Percentiles rank a stretch among this genome's conserved stretches.
Conservation (phyloP, 306 rosid species). For the Trifolium dubium region DNA sequence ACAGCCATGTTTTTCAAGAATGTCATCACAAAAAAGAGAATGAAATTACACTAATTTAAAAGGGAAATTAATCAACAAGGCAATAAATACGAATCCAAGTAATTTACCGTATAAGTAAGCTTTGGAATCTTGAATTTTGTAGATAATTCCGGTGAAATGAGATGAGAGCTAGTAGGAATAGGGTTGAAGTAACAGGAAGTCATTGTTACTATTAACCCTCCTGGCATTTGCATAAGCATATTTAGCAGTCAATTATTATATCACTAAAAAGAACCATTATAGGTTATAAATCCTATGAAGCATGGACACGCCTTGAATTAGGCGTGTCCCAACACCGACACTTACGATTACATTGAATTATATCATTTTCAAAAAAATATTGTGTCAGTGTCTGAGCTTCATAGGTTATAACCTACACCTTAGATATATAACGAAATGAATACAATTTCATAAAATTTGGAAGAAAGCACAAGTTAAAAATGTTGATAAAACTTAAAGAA, state of each 20-base stretch:
- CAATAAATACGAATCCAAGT: conserved; percentile 29
- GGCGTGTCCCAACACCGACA: no score
- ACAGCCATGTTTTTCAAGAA: conserved; percentile 8
- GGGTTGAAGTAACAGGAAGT: conserved; percentile 55
- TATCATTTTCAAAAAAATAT: no score
- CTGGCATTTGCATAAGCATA: conserved; percentile 42
- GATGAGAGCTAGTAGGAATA: conserved; percentile 53
- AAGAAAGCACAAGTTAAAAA: background rate
- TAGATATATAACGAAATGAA: background rate
- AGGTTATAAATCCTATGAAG: background rate
- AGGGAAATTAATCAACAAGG: conserved; percentile 1
- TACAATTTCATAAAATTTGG: background rate
- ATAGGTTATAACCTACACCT: background rate
- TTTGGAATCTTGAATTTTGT: conserved; percentile 54
- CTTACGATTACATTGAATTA: no score
- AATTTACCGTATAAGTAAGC: conserved; percentile 58
- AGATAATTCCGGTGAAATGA: conserved; percentile 46
- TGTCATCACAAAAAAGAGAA: background rate
- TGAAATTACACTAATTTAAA: conserved; percentile 7
- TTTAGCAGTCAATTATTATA: background rate
- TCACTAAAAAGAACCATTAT: no score
- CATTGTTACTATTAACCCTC: conserved; percentile 58
- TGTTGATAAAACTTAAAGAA: background rate
- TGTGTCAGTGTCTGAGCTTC: no score
- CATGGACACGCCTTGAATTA: no score